phyloP scores from a whole-genome alignment of 2,329 filamentous ascomycete species.

The Dactylellina drechsleri region DNA sequence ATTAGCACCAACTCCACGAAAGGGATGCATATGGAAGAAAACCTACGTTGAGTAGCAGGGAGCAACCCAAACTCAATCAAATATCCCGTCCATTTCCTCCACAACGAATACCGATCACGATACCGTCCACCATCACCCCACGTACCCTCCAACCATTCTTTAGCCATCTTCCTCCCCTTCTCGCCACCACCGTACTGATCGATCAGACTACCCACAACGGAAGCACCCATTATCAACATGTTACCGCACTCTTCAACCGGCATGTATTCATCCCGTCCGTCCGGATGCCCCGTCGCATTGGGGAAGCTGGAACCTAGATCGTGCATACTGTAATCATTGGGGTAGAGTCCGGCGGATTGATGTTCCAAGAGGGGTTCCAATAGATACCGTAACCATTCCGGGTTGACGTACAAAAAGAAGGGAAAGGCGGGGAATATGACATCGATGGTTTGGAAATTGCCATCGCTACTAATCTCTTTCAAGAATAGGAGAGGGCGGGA shows the following conservation, averaged over 20 bases:
- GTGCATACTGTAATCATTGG: conserved; percentile 78
- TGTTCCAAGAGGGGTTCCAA: conserved; percentile 84
- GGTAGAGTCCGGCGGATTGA: conserved; percentile 83
- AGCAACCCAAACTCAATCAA: conserved; percentile 79
- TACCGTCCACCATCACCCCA: conserved; percentile 68
- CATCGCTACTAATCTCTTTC: conserved; percentile 86
- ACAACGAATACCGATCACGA: conserved; percentile 74
- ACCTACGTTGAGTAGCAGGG: conserved; percentile 75
- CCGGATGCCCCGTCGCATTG: conserved; percentile 78
- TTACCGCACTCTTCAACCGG: conserved; percentile 82
- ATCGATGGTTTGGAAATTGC: conserved; percentile 85
- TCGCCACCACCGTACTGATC: conserved; percentile 46
- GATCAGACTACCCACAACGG: conserved; percentile 60
- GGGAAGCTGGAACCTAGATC: conserved; percentile 78
- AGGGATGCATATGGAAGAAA: not conserved
- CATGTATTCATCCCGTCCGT: conserved; percentile 78
- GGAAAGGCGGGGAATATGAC: conserved; percentile 88
- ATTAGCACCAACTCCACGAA: not conserved
- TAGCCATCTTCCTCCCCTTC: conserved; percentile 53
- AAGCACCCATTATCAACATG: conserved; percentile 84
- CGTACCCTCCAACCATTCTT: conserved; percentile 68
- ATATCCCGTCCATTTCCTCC: conserved; percentile 82
- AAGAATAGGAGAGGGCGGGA: conserved; percentile 79
- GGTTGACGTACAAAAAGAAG: conserved; percentile 87
- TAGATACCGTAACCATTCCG: conserved; percentile 80